A percentile compares a stretch with the other conserved stretches of the same genome.
phyloP scores from a whole-genome alignment of 805 yeast genomes.

The Myxozyma vanderwaltii region DNA sequence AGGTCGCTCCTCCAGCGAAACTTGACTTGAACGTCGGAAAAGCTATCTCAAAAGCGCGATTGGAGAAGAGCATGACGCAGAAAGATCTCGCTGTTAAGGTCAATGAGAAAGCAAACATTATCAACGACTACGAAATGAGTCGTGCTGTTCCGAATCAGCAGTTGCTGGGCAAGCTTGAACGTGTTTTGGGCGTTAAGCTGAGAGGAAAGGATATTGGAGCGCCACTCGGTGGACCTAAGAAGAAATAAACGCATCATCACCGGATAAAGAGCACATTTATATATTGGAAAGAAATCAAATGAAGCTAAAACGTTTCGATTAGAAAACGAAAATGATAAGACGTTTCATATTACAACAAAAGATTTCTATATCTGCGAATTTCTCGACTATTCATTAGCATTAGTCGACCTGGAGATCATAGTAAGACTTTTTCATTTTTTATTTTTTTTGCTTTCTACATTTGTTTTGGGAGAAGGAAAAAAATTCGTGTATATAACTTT shows the following conservation, averaged over 20 bases:
- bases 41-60: constrained; percentile 81
- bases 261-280: too few relatives aligned
- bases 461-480: too few relatives aligned
- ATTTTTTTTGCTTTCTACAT: too few relatives aligned
- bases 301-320: too few relatives aligned
- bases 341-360: background rate
- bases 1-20: constrained; percentile 89
- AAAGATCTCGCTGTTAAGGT: constrained; percentile 95
- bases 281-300: too few relatives aligned
- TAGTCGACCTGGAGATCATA: too few relatives aligned
- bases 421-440: too few relatives aligned
- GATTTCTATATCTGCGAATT: background rate
- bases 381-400: too few relatives aligned
- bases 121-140: constrained; percentile 96
- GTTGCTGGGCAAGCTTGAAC: constrained; percentile 85
- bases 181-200: constrained; percentile 90
- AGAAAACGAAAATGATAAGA: background rate
- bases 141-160: constrained; percentile 97
- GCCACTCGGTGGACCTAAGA: constrained; percentile 61
- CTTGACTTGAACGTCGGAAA: constrained; percentile 82
- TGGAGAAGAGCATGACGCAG: constrained; percentile 85
- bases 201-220: constrained; percentile 95
- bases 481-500: background rate
- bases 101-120: constrained; percentile 92
- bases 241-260: constrained; percentile 43